Percentiles rank a stretch among this genome's conserved stretches.
phyloP scores from a whole-genome alignment of 345 rosid species.

The Citrus sinensis region DNA sequence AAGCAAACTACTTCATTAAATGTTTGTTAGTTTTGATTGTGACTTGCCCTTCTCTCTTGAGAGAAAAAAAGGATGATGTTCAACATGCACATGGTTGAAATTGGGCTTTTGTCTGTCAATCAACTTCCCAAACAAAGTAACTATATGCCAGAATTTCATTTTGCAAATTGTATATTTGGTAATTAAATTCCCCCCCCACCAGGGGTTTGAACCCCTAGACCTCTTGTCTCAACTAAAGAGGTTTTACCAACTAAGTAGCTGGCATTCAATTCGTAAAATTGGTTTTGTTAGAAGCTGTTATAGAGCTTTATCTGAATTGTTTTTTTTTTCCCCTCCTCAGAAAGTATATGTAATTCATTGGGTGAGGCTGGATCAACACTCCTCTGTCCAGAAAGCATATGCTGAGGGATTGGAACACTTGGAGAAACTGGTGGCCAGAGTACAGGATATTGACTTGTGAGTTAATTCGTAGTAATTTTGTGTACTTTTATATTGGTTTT shows the following conservation, averaged over 20 bases:
- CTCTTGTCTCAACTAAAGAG: not conserved
- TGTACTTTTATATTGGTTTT: not conserved
- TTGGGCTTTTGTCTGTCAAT: not conserved
- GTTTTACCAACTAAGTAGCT: not conserved
- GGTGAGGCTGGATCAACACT: slow-evolving; percentile 50
- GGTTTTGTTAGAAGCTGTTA: not conserved
- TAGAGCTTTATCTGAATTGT: not conserved
- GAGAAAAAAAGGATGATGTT: not conserved
- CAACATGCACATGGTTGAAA: not conserved
- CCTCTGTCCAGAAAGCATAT: slow-evolving; percentile 51
- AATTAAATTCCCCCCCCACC: not conserved
- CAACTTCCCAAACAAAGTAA: not conserved
- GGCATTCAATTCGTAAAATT: not conserved
- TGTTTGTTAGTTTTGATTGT: not conserved
- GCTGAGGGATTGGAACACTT: slow-evolving; percentile 41
- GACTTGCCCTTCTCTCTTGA: not conserved
- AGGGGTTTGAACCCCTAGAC: not conserved
- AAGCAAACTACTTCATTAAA: not conserved
- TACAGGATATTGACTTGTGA: slow-evolving; percentile 42
- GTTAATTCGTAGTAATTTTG: slow-evolving; percentile 16
- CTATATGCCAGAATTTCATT: not conserved
- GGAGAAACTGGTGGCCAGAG: slow-evolving; percentile 40
- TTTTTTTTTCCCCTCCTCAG: slow-evolving; percentile 16
- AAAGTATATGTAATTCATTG: slow-evolving; percentile 56
- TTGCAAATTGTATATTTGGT: not conserved